Conservation (phyloP, 78 protist genomes). For the Dictyostelium purpureum region DNA sequence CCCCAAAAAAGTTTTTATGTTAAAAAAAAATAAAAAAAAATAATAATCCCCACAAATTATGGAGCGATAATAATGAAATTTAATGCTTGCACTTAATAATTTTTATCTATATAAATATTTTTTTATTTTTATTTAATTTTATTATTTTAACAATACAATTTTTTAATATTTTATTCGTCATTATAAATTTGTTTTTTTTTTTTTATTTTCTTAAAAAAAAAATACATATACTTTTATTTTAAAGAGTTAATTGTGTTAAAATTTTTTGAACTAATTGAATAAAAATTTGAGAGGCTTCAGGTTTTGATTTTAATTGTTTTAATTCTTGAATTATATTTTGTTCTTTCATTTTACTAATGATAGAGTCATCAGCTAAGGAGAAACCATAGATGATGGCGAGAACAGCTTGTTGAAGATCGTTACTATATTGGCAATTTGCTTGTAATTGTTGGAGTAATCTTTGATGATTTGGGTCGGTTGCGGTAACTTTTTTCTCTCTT, state of each 20-base stretch:
- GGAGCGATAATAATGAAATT: too few species aligned
- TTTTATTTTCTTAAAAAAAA: too few species aligned
- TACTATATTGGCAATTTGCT: neutral
- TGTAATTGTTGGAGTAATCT: neutral
- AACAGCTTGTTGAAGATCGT: neutral
- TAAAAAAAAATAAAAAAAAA: too few species aligned
- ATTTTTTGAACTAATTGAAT: conserved; percentile 26
- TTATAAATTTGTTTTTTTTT: too few species aligned
- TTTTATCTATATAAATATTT: too few species aligned
- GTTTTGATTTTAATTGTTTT: conserved; percentile 6
- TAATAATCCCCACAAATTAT: too few species aligned
- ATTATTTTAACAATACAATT: too few species aligned
- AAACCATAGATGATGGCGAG: neutral
- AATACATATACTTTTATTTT: too few species aligned
- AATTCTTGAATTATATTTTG: neutral
- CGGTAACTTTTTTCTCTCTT: neutral
- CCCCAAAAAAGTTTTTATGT: too few species aligned
- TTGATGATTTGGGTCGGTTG: neutral
- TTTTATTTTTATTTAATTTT: too few species aligned
- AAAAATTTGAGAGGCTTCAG: neutral
- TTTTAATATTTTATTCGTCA: too few species aligned
- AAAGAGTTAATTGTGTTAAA: conserved; percentile 37
- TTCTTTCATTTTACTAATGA: conserved; percentile 5
- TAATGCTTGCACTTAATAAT: too few species aligned
- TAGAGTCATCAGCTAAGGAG: neutral